Evolutionary conservation across 139 green algal genomes (phyloP).

Genomic region (Cymbomonas tetramitiformis): DNA sequence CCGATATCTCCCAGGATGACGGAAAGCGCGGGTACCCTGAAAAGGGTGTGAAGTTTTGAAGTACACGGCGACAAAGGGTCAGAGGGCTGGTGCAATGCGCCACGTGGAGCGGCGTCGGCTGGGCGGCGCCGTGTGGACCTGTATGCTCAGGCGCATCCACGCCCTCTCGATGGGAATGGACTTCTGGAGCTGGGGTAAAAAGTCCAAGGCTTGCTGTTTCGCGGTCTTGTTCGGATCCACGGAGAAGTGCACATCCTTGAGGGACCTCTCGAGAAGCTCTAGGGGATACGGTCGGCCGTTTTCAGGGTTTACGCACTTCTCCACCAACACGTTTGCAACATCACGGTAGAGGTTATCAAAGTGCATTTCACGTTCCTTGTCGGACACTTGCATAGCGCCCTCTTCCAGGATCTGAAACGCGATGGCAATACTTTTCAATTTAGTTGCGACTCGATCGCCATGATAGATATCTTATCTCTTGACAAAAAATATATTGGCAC

Average conservation of each 20-base stretch:
- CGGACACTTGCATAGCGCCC: conserved; percentile 85
- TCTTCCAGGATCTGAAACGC: conserved; percentile 76
- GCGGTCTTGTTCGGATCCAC: conserved; percentile 73
- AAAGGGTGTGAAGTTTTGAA: too few species aligned
- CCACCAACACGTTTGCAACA: conserved; percentile 42
- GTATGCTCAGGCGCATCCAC: conserved; percentile 65
- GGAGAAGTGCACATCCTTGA: conserved; percentile 82
- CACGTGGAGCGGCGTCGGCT: too few species aligned
- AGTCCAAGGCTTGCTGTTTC: conserved; percentile 76
- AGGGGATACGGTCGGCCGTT: conserved; percentile 80
- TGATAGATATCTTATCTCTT: too few species aligned
- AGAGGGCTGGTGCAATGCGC: too few species aligned
- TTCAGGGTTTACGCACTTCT: conserved; percentile 81
- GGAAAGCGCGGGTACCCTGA: too few species aligned
- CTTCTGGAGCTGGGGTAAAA: conserved; percentile 24
- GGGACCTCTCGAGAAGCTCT: conserved; percentile 78
- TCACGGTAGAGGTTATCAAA: conserved; percentile 74
- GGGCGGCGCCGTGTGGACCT: too few species aligned
- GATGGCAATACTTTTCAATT: too few species aligned
- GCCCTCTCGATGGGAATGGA: conserved; percentile 77
- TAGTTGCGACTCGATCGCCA: too few species aligned
- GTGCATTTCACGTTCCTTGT: conserved; percentile 82
- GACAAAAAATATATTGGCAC: too few species aligned
- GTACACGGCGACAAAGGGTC: too few species aligned
- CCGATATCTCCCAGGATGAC: too few species aligned